Percentiles rank a stretch among this genome's conserved stretches.
These are phyloP conservation scores for Teunomyces aglyptinius DNA, from an alignment of 805 yeast genomes.

Conservation along the genomic window DNA sequence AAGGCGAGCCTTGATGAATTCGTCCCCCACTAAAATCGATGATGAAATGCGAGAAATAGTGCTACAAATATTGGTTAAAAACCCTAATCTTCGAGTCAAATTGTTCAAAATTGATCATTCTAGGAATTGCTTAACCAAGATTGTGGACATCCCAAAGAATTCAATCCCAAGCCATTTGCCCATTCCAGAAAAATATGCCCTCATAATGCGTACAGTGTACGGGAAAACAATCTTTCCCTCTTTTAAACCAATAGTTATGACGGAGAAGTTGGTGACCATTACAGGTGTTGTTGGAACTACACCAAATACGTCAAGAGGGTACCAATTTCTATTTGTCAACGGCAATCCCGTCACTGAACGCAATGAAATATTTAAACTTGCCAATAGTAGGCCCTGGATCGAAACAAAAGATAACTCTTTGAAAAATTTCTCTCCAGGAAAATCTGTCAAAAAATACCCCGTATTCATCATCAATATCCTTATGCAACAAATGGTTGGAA, in stretches of 20 bases:
- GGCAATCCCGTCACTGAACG: constrained; percentile 25
- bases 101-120: constrained; percentile 9
- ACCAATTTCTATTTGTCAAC: constrained; percentile 49
- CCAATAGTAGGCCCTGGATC: not conserved
- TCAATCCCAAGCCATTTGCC: constrained; percentile 14
- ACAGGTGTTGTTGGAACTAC: constrained; percentile 39
- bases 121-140: not conserved
- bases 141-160: not conserved
- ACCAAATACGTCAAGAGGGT: constrained; percentile 31
- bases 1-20: constrained; percentile 18
- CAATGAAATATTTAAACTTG: not conserved
- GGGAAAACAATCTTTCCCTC: constrained; percentile 22
- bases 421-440: not conserved
- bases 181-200: not conserved
- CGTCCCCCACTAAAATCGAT: constrained; percentile 18
- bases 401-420: not conserved
- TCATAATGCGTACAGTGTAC: constrained; percentile 19
- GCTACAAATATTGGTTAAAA: constrained; percentile 24
- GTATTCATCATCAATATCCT: constrained; percentile 33
- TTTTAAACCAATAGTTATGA: constrained; percentile 25
- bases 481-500: constrained; percentile 15
- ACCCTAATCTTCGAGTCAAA: constrained; percentile 19
- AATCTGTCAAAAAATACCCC: constrained; percentile 21
- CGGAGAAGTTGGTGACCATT: constrained; percentile 22
- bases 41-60: constrained; percentile 28